These are phyloP conservation scores for Xylogone sp. DNA, from an alignment of 2,329 filamentous ascomycete genomes.

Conservation along the genomic window DNA sequence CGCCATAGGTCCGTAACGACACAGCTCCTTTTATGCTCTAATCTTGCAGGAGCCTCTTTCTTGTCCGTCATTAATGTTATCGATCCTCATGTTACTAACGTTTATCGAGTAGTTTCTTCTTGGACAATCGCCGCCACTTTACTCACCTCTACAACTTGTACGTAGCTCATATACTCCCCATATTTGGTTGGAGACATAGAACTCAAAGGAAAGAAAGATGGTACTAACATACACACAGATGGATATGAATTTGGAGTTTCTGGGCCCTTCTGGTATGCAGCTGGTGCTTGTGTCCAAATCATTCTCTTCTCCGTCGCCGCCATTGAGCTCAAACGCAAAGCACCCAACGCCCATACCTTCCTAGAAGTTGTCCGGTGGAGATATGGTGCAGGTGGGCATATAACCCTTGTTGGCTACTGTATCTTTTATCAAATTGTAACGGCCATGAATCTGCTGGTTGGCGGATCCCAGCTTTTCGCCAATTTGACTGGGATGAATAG, in stretches of 20 bases:
- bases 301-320: conserved; percentile 50
- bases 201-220: conserved; percentile 36
- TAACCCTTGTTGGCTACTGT: conserved; percentile 75
- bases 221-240: conserved; percentile 33
- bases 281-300: conserved; percentile 52
- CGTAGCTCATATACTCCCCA: conserved; percentile 63
- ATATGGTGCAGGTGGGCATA: conserved; percentile 67
- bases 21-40: neutral
- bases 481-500: conserved; percentile 68
- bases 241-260: conserved; percentile 52
- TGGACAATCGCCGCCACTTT: conserved; percentile 81
- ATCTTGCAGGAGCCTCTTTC: neutral
- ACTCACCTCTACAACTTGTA: conserved; percentile 39
- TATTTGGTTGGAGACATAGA: conserved; percentile 76
- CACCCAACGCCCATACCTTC: conserved; percentile 78
- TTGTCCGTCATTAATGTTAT: neutral
- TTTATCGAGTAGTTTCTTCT: conserved; percentile 55
- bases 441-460: conserved; percentile 79
- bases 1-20: conserved; percentile 33
- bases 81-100: neutral
- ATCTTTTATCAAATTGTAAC: conserved; percentile 79
- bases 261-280: conserved; percentile 55
- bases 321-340: conserved; percentile 78
- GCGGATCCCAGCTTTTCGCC: conserved; percentile 68
- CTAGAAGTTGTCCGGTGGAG: conserved; percentile 75